Conservation (phyloP, 331 rosid species). For the Stylosanthes scabra region DNA sequence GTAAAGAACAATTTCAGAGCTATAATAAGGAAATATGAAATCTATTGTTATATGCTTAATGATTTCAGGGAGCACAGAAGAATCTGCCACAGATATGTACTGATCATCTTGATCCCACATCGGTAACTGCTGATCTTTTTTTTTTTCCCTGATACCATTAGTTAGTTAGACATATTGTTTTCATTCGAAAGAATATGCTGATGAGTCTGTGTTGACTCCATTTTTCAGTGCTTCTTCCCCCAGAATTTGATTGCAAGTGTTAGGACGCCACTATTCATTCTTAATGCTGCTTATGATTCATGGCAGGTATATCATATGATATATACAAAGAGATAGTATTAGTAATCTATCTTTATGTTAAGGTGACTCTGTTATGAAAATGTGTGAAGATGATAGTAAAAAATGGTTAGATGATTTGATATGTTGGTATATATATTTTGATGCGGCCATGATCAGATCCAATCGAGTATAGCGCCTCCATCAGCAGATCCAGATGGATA, state of each 20-base stretch:
- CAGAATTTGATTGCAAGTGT: constrained; percentile 74
- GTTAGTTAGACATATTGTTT: not conserved
- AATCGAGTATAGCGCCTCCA: constrained; percentile 88
- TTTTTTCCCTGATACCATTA: not conserved
- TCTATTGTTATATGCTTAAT: constrained; percentile 11
- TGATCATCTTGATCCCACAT: constrained; percentile 77
- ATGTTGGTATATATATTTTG: too few species aligned
- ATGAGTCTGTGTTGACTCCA: not conserved
- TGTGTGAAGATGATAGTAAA: too few species aligned
- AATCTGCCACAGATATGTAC: constrained; percentile 78
- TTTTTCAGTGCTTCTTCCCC: constrained; percentile 93
- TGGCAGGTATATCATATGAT: constrained; percentile 77
- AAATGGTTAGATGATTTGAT: too few species aligned
- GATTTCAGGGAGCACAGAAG: constrained; percentile 64
- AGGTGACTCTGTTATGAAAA: too few species aligned
- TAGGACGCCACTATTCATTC: constrained; percentile 82
- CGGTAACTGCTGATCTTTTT: constrained; percentile 50
- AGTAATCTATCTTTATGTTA: too few species aligned
- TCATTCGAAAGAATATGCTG: constrained; percentile 33
- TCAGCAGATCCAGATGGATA: constrained; percentile 90
- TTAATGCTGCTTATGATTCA: constrained; percentile 91
- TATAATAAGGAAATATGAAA: too few species aligned
- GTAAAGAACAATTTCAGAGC: too few species aligned
- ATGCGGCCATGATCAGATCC: constrained; percentile 57
- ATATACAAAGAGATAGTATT: too few species aligned